Conservation (phyloP, 1,284 basidiomycete genomes). For the Sanghuangporus weigelae region DNA sequence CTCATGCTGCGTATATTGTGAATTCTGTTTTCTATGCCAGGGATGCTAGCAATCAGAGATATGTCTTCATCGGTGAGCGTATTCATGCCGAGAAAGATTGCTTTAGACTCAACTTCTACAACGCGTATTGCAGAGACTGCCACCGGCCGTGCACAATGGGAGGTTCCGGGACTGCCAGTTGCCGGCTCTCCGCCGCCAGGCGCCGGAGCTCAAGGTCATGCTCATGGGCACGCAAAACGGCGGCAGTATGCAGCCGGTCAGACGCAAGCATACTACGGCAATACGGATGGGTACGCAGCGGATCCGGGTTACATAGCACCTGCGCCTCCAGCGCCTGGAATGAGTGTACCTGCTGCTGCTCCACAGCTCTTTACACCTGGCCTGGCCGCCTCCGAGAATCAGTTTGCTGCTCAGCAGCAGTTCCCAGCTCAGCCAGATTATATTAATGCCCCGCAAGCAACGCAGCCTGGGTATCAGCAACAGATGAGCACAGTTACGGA, state of each 20-base stretch:
- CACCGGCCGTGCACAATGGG: slow-evolving; percentile 64
- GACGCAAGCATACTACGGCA: slow-evolving; percentile 80
- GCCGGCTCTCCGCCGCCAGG: slow-evolving; percentile 25
- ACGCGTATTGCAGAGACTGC: slow-evolving; percentile 37
- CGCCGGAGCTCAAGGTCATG: slow-evolving; percentile 27
- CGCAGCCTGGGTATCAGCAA: slow-evolving; percentile 20
- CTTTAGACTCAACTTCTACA: neutral
- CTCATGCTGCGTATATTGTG: neutral
- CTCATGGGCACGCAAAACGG: slow-evolving; percentile 48
- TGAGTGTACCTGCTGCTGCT: slow-evolving; percentile 32
- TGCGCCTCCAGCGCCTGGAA: slow-evolving; percentile 18
- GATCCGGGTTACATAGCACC: slow-evolving; percentile 35
- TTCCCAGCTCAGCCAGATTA: slow-evolving; percentile 47
- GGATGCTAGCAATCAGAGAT: slow-evolving; percentile 77
- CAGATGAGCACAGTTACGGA: slow-evolving; percentile 65
- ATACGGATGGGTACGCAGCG: slow-evolving; percentile 32
- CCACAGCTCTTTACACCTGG: slow-evolving; percentile 86
- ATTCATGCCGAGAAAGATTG: neutral
- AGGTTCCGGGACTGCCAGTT: slow-evolving; percentile 40
- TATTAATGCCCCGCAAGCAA: slow-evolving; percentile 41
- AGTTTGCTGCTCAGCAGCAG: slow-evolving; percentile 44
- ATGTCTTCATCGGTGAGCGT: slow-evolving; percentile 76
- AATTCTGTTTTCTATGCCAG: slow-evolving; percentile 35
- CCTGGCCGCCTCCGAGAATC: slow-evolving; percentile 56
- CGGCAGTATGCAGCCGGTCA: slow-evolving; percentile 89